Evolutionary conservation across 345 rosid genomes (phyloP).

Genomic region (Citrus unshiu): DNA sequence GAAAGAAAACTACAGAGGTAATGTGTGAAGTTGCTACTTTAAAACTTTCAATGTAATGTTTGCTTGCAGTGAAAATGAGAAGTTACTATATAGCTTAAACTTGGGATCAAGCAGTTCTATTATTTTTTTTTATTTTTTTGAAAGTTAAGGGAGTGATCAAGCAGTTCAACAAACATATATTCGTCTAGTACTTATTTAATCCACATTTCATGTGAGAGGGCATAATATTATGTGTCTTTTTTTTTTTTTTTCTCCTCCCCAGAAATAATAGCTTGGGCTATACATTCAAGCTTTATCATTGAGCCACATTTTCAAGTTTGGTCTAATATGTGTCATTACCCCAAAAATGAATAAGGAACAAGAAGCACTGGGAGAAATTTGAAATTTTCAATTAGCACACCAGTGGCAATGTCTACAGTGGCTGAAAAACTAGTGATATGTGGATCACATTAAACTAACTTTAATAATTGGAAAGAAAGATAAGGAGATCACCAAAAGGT

Average conservation of each 20-base stretch:
- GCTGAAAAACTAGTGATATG: background rate
- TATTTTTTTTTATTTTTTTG: too few relatives aligned
- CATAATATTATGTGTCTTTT: too few relatives aligned
- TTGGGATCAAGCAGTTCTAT: too few relatives aligned
- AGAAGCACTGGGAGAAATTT: background rate
- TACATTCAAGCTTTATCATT: background rate
- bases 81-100: too few relatives aligned
- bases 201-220: too few relatives aligned
- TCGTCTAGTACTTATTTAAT: too few relatives aligned
- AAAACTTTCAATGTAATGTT: too few relatives aligned
- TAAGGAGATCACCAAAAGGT: background rate
- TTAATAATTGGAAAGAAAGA: background rate
- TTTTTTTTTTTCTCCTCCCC: too few relatives aligned
- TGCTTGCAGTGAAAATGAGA: too few relatives aligned
- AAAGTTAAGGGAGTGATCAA: too few relatives aligned
- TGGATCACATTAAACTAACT: background rate
- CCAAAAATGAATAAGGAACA: background rate
- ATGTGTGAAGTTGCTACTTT: background rate
- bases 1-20: background rate
- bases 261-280: background rate
- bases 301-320: background rate
- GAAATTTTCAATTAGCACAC: background rate
- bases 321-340: background rate
- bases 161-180: too few relatives aligned
- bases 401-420: background rate